Evolutionary conservation across 2,329 filamentous ascomycete genomes (phyloP).

Genomic region (Xylaria sp.): DNA sequence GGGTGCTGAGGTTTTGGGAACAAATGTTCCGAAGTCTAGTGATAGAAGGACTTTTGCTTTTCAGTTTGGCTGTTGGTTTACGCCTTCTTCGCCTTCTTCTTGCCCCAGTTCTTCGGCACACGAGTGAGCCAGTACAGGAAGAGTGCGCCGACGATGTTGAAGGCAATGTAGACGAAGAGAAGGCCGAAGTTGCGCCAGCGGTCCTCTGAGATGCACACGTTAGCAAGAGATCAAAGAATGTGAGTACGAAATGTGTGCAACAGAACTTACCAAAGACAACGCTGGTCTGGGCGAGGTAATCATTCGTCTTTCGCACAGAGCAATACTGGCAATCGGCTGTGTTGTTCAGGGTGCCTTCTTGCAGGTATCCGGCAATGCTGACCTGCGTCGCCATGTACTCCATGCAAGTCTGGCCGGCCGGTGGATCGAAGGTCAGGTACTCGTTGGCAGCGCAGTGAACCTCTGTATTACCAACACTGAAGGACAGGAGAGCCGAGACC

Average conservation of each 20-base stretch:
- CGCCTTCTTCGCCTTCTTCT: constrained; percentile 38
- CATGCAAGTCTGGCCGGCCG: constrained; percentile 57
- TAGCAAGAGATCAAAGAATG: constrained; percentile 15
- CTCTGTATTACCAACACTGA: constrained; percentile 64
- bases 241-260: neutral
- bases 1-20: neutral
- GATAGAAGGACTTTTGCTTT: neutral
- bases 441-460: constrained; percentile 71
- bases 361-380: constrained; percentile 47
- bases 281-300: constrained; percentile 45
- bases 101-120: constrained; percentile 48
- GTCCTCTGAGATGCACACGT: constrained; percentile 39
- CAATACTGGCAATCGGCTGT: constrained; percentile 54
- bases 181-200: constrained; percentile 65
- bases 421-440: constrained; percentile 65
- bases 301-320: constrained; percentile 44
- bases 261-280: constrained; percentile 49
- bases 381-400: constrained; percentile 60
- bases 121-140: constrained; percentile 59
- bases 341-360: constrained; percentile 46
- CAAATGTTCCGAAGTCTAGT: neutral
- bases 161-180: constrained; percentile 58
- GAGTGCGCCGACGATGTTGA: constrained; percentile 59
- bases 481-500: constrained; percentile 68
- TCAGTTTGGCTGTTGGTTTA: constrained; percentile 2